Base-by-base conservation (phyloP, 768 basidiomycete species). In the Strobilomyces dryophilus region DNA sequence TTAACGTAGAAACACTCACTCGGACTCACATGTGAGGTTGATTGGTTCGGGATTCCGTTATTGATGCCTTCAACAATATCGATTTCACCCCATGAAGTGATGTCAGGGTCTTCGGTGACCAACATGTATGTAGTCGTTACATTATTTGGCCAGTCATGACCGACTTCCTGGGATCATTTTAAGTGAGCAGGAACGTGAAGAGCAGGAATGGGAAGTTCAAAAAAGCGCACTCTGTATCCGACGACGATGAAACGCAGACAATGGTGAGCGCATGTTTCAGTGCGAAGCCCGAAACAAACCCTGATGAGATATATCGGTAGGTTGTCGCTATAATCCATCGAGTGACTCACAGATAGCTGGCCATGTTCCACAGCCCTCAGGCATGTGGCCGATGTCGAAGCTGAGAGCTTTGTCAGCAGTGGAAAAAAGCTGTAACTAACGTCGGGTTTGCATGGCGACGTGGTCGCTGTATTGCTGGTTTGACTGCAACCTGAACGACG, bases 281-380 rank as follows among this genome's bases (percentile, higher is more conserved):
- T 21, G 14, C 5, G 45, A 29, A 29, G 24, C 15, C 3, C 21
- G 2, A 54, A 45, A 64, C 67, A 11, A 53, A 70, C 68, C 67
- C 68, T 68, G 31, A n/a, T 20, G 8, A 39, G 3, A 18, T 31
- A 11, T 41, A 29, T 56, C 43, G 60, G 49, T 17, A 15, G 1
- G n/a, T 18, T 8, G 5, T 27, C 26, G 17, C 24, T 35, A 42
- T 10, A 21, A 34, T 24, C 9, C 47, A 34, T 45, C 1, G 49
- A 31, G 18, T 1, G 8, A 64, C 69, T 53, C 21, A 73, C 72
- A 73, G 42, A 69, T 42, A 18, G 70, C 67, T 9, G 71, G 71
- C 71, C 73, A 74, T 4, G 68, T 73, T 21, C 71, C 73, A 57
- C 74, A 75, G 3, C 71, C 74, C 21, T 62, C 52, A 1, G 74